phyloP scores from a whole-genome alignment of 768 basidiomycete species.

The Serendipita sp. region DNA sequence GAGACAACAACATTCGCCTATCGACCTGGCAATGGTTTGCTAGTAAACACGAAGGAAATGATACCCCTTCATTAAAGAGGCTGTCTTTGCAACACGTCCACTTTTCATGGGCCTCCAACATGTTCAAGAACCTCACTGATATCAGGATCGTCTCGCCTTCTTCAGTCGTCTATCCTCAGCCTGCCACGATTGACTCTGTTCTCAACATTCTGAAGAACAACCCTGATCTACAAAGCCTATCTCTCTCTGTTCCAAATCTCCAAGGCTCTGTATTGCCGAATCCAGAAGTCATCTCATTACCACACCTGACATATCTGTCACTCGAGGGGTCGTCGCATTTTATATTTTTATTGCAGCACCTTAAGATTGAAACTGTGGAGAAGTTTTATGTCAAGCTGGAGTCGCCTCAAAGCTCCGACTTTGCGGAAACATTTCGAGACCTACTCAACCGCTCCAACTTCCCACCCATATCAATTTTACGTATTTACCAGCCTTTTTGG shows the following conservation, averaged over 20 bases:
- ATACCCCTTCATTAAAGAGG: constrained; percentile 23
- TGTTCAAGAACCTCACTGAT: constrained; percentile 25
- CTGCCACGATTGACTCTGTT: not conserved
- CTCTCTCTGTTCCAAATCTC: not conserved
- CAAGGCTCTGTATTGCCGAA: constrained; percentile 8
- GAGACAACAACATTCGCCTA: not conserved
- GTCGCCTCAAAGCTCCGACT: not conserved
- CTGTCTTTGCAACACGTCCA: constrained; percentile 55
- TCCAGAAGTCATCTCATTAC: not conserved
- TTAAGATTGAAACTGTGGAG: not conserved
- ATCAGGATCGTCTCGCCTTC: constrained; percentile 42
- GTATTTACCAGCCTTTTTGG: constrained; percentile 36
- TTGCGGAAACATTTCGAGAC: not conserved
- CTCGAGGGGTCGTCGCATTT: not conserved
- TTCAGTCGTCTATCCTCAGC: constrained; percentile 50
- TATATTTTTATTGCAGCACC: not conserved
- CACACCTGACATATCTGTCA: not conserved
- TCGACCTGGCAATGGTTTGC: constrained; percentile 24
- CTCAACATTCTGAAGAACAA: not conserved
- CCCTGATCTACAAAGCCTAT: not conserved
- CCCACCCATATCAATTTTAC: constrained; percentile 35
- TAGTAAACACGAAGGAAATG: constrained; percentile 43
- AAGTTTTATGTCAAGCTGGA: not conserved
- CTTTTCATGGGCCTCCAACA: constrained; percentile 24
- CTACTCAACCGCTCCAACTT: constrained; percentile 48